phyloP scores from a whole-genome alignment of 805 yeast genomes.

The Pichia rugopelliculosa region DNA sequence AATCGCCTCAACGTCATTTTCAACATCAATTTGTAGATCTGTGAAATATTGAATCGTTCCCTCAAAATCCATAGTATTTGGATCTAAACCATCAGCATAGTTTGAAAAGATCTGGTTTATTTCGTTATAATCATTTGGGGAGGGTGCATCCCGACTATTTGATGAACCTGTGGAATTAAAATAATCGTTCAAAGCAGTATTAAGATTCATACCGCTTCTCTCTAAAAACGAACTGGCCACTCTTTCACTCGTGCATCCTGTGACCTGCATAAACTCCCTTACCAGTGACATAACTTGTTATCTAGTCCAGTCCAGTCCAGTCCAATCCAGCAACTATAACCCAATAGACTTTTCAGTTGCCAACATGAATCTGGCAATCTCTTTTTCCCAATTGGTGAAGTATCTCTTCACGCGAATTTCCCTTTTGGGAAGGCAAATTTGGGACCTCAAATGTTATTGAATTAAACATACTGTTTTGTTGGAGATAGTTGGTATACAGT shows the following conservation, averaged over 20 bases:
- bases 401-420: neutral
- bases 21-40: slow-evolving; percentile 66
- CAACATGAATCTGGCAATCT: neutral
- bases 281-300: neutral
- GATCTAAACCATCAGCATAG: slow-evolving; percentile 4
- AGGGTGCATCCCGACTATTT: neutral
- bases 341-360: neutral
- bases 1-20: slow-evolving; percentile 56
- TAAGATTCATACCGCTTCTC: slow-evolving; percentile 11
- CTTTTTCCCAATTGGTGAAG: neutral
- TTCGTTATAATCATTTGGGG: neutral
- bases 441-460: too few relatives aligned
- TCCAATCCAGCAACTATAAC: neutral
- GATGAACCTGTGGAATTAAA: neutral
- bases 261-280: slow-evolving; percentile 31
- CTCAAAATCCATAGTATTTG: slow-evolving; percentile 55
- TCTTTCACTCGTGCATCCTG: slow-evolving; percentile 30
- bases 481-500: too few relatives aligned
- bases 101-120: slow-evolving; percentile 21
- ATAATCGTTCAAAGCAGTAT: slow-evolving; percentile 11
- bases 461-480: too few relatives aligned
- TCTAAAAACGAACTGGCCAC: slow-evolving; percentile 33
- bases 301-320: neutral
- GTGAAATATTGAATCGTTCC: slow-evolving; percentile 66
- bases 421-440: neutral